phyloP scores from a whole-genome alignment of 176 grass and related monocot genomes.

The Hyparrhenia diplandra region DNA sequence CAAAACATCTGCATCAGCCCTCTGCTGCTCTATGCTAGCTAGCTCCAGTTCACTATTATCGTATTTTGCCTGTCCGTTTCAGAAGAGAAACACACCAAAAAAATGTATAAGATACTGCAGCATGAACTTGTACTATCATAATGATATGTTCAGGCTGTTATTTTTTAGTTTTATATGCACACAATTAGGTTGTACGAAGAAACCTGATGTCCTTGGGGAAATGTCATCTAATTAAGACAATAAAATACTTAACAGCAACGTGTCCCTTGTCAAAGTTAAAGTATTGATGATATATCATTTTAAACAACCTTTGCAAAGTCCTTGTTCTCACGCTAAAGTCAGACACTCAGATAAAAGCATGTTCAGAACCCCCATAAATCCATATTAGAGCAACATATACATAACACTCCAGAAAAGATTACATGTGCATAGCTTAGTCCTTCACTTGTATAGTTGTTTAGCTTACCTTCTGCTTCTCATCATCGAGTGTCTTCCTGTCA shows the following conservation, averaged over 20 bases:
- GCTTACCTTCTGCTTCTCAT: constrained; percentile 77
- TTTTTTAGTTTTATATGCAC: not conserved
- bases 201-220: not conserved
- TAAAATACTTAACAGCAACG: not conserved
- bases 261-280: not conserved
- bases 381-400: not conserved
- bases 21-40: constrained; percentile 73
- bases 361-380: not conserved
- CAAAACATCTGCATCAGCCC: constrained; percentile 73
- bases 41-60: constrained; percentile 63
- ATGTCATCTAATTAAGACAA: constrained; percentile 6
- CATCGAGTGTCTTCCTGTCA: constrained; percentile 61
- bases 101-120: not conserved
- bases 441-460: constrained; percentile 9
- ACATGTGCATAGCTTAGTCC: constrained; percentile 3
- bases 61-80: constrained; percentile 31
- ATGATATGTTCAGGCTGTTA: not conserved
- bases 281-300: not conserved
- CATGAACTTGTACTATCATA: not conserved
- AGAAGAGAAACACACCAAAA: not conserved
- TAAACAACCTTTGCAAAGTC: not conserved
- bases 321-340: not conserved
- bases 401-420: not conserved
- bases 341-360: not conserved
- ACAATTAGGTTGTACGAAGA: constrained; percentile 11